These are phyloP conservation scores for Bipolaris zeicola DNA, from an alignment of 2,329 filamentous ascomycete species.

Conservation along the genomic window DNA sequence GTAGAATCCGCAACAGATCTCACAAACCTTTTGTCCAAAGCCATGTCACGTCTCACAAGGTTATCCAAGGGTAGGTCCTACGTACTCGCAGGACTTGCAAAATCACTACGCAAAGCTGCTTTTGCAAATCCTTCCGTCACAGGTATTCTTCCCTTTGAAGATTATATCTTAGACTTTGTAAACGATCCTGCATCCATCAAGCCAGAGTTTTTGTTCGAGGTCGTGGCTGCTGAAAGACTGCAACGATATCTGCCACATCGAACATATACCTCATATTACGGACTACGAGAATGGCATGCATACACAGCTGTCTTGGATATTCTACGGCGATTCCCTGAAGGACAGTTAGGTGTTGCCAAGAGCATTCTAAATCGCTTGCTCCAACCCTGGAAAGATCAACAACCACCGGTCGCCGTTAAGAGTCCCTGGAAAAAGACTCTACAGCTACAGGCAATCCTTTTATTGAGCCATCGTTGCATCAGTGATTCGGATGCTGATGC, in stretches of 20 bases:
- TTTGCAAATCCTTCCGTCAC: constrained; percentile 36
- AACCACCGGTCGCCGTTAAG: constrained; percentile 51
- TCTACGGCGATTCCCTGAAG: constrained; percentile 46
- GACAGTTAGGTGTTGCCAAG: constrained; percentile 29
- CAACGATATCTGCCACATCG: constrained; percentile 38
- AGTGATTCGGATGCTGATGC: constrained; percentile 30
- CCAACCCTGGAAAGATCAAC: constrained; percentile 53
- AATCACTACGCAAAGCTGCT: constrained; percentile 40
- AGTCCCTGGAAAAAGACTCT: constrained; percentile 56
- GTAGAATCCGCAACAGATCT: constrained; percentile 10
- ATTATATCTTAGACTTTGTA: constrained; percentile 49
- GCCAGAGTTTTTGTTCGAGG: constrained; percentile 54
- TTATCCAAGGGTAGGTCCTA: constrained; percentile 46
- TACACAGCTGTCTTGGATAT: constrained; percentile 55
- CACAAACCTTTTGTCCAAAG: constrained; percentile 27
- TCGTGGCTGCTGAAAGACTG: constrained; percentile 45
- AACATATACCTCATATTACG: constrained; percentile 53
- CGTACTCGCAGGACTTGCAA: constrained; percentile 37
- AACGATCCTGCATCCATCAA: constrained; percentile 50
- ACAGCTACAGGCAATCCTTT: constrained; percentile 55
- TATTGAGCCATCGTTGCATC: constrained; percentile 50
- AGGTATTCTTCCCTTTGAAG: constrained; percentile 44
- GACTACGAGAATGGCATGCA: constrained; percentile 50
- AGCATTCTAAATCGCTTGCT: constrained; percentile 45
- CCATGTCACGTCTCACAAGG: constrained; percentile 31